Evolutionary conservation across 2,329 filamentous ascomycete genomes (phyloP), one percentile per base, ranked within the genome.

Genomic region (Neopestalotiopsis sp.): DNA sequence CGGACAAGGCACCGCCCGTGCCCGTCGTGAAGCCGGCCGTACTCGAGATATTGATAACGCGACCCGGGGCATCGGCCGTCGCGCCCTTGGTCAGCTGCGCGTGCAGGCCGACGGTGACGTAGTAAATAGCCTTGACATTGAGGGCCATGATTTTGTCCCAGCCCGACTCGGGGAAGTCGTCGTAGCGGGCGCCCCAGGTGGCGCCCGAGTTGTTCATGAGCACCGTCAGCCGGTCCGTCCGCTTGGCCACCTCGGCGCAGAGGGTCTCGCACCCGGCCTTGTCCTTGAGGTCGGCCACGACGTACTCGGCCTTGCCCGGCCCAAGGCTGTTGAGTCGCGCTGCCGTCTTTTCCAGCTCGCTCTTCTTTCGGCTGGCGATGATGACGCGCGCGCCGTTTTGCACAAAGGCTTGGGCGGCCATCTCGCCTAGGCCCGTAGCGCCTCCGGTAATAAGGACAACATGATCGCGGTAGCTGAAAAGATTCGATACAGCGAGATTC

Each of bases 141-240:
- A 69, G 64, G 40, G 67, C 56, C 67, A 69, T 69, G 64, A 69
- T 69, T 64, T 69, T 69, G 67, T 69, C 67, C 67, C 63, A 69
- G 13, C 67, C 67, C 13, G 67, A 69, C 38, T 69, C 67, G 56
- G 67, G 67, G 58, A 69, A 69, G 32, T 69, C 67, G 64, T 69
- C 64, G 56, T 69, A 69, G n/a, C 63, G 63, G 4, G 67, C 67
- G 64, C 63, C 67, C 67, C 67, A 69, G 5, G 67, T 69, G 1
- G 67, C 64, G 17, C 67, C 67, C 10, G 67, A 69, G 62, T 69
- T 69, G 64, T 69, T 69, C 24, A 69, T 63, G 52, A 69, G 57
- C 63, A 69, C 67, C 24, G 62, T 65, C 64, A 69, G 57, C 57
- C 56, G 12, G 57, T 67, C 67, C 9, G 64, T 66, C 30, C 42